A percentile compares a stretch with the other conserved stretches of the same genome.
Conservation (phyloP, 306 rosid genomes). For the Clitoria ternatea region DNA sequence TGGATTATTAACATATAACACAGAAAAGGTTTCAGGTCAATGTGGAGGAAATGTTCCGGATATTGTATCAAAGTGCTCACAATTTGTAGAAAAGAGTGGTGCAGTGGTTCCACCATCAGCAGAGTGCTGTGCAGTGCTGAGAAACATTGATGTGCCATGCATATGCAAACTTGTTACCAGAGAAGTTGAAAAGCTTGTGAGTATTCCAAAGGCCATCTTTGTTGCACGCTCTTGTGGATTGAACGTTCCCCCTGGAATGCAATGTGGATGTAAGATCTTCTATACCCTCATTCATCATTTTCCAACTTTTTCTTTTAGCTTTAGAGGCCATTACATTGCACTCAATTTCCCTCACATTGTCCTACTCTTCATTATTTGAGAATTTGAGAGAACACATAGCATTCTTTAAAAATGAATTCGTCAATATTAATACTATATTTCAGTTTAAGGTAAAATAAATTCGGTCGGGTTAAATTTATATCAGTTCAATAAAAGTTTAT, state of each 20-base stretch:
- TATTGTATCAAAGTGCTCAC: constrained; percentile 5
- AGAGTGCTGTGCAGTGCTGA: constrained; percentile 35
- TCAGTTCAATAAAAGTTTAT: no score
- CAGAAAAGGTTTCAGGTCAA: constrained; percentile 23
- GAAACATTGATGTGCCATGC: constrained; percentile 23
- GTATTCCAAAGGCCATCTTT: constrained; percentile 29
- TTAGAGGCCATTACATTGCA: no score
- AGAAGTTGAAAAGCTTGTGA: constrained; percentile 12
- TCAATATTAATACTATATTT: no score
- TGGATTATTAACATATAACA: constrained; percentile 25
- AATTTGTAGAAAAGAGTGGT: constrained; percentile 33
- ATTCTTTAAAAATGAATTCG: no score
- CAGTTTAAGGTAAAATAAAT: no score
- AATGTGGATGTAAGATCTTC: constrained; percentile 41
- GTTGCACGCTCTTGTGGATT: constrained; percentile 41
- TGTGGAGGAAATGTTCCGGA: constrained; percentile 24
- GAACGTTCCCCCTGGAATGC: constrained; percentile 29
- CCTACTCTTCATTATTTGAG: no score
- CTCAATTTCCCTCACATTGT: no score
- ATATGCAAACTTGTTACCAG: constrained; percentile 29
- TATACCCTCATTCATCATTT: neutral
- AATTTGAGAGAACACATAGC: no score
- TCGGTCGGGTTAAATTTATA: no score
- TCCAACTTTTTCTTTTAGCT: no score
- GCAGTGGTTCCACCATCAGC: constrained; percentile 33